Evolutionary conservation across 2,329 filamentous ascomycete species (phyloP).

Genomic region (Arachnopeziza araneosa): DNA sequence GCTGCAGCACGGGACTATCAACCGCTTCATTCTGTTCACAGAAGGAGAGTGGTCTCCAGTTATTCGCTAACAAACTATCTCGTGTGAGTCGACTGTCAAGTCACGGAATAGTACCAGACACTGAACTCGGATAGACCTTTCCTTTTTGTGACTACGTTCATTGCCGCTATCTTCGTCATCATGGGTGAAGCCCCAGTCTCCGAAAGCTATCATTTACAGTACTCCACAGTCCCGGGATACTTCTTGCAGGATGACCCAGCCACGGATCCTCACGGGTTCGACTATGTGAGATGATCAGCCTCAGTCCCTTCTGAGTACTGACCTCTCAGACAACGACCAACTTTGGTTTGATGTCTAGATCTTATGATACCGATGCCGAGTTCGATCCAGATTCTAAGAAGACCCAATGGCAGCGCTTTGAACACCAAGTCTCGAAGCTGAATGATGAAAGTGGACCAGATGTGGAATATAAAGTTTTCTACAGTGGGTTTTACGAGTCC

Average conservation of each 20-base stretch:
- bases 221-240: conserved; percentile 54
- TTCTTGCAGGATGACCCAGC: conserved; percentile 58
- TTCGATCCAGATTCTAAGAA: conserved; percentile 35
- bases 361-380: conserved; percentile 49
- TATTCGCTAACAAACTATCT: neutral
- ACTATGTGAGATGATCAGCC: conserved; percentile 48
- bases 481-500: conserved; percentile 25
- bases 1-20: neutral
- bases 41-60: neutral
- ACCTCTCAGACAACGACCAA: conserved; percentile 38
- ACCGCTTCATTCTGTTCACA: neutral
- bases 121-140: conserved; percentile 16
- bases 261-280: conserved; percentile 53
- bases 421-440: conserved; percentile 48
- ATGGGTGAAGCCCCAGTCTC: conserved; percentile 20
- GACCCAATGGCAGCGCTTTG: conserved; percentile 63
- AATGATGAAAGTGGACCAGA: conserved; percentile 41
- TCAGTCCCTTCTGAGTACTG: neutral
- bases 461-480: conserved; percentile 59
- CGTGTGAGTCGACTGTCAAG: neutral
- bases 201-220: conserved; percentile 37
- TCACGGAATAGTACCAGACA: neutral
- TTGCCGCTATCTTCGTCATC: conserved; percentile 20
- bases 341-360: conserved; percentile 59
- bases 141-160: conserved; percentile 21